These are phyloP conservation scores for Oryza meridionalis DNA, from an alignment of 176 grass and related monocot species.

Conservation along the genomic window DNA sequence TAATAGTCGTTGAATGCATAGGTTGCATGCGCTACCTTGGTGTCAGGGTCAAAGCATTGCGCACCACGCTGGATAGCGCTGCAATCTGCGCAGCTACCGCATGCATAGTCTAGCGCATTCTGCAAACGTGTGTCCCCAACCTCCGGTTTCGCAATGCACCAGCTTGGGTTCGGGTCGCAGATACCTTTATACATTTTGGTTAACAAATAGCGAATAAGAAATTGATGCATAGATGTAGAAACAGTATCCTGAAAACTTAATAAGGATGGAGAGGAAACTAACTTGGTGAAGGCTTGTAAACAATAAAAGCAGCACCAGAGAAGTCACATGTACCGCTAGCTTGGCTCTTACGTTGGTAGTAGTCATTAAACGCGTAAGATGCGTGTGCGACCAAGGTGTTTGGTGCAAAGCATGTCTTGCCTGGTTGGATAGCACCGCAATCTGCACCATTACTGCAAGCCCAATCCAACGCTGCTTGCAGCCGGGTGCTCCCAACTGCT, in stretches of 20 bases:
- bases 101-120: conserved; percentile 19
- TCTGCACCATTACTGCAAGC: conserved; percentile 70
- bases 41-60: conserved; percentile 57
- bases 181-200: background rate
- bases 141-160: conserved; percentile 52
- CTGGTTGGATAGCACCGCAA: conserved; percentile 60
- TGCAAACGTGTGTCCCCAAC: background rate
- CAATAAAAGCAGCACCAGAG: conserved; percentile 43
- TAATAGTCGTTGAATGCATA: conserved; percentile 62
- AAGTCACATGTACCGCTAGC: conserved; percentile 52
- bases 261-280: background rate
- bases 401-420: conserved; percentile 48
- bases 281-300: conserved; percentile 3
- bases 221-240: no score
- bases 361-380: conserved; percentile 52
- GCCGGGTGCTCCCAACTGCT: conserved; percentile 10
- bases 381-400: conserved; percentile 62
- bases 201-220: background rate
- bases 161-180: background rate
- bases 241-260: no score
- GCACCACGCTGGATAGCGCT: conserved; percentile 49
- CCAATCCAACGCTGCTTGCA: conserved; percentile 61
- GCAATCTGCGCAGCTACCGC: conserved; percentile 49
- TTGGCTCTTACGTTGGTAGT: conserved; percentile 45
- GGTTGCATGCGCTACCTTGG: conserved; percentile 53